These are phyloP conservation scores for Dispira parvispora DNA, from an alignment of 192 early-diverging fungal genomes.

Conservation along the genomic window DNA sequence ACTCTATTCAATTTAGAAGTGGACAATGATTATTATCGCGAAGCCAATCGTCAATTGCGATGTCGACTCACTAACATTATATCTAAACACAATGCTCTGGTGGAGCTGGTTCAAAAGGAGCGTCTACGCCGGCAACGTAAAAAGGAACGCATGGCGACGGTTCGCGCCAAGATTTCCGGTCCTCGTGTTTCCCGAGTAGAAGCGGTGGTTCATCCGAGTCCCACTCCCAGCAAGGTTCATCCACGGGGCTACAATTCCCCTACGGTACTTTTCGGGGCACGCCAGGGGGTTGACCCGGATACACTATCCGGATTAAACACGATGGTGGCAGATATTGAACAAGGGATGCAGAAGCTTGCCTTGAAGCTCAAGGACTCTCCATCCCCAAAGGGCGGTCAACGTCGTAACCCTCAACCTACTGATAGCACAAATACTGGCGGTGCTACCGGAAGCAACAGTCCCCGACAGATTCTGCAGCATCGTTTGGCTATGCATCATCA, in stretches of 20 bases:
- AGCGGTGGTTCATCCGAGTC: not conserved
- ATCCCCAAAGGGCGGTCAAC: not conserved
- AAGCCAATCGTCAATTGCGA: slow-evolving; percentile 28
- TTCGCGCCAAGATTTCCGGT: not conserved
- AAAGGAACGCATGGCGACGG: not conserved
- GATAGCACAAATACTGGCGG: not conserved
- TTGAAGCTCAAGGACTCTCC: slow-evolving; percentile 5
- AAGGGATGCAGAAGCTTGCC: not conserved
- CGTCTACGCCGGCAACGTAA: slow-evolving; percentile 13
- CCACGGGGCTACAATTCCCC: not conserved
- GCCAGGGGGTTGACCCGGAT: not conserved
- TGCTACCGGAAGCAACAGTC: not conserved
- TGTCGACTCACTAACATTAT: slow-evolving; percentile 17
- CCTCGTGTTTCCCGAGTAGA: not conserved
- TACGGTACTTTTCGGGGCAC: too few relatives aligned
- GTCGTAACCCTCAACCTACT: not conserved
- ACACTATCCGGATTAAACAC: slow-evolving; percentile 2
- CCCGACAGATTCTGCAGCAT: not conserved
- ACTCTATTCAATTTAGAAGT: slow-evolving; percentile 14
- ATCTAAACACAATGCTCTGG: slow-evolving; percentile 30
- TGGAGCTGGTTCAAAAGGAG: slow-evolving; percentile 23
- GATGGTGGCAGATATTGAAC: slow-evolving; percentile 9
- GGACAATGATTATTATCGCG: slow-evolving; percentile 34
- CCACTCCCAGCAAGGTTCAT: not conserved
- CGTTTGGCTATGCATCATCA: not conserved